A percentile compares a stretch with the other conserved stretches of the same genome.
phyloP scores from a whole-genome alignment of 208 protist species.

The Tetramitus jugosus region DNA sequence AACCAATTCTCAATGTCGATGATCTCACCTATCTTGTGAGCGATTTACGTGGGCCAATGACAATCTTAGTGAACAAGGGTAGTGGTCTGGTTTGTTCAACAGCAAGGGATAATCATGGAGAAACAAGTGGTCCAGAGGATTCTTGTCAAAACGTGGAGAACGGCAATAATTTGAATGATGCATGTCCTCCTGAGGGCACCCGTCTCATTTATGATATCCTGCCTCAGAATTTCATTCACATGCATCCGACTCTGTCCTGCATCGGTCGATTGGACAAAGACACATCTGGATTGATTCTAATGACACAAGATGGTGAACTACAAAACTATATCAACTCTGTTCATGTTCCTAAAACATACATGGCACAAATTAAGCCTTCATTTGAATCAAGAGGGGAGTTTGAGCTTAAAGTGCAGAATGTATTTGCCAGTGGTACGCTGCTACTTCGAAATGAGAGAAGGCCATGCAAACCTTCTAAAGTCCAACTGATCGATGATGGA shows the following conservation, averaged over 20 bases:
- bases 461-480: neutral
- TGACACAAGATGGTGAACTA: constrained; percentile 19
- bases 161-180: too few species aligned
- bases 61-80: too few species aligned
- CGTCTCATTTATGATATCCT: neutral
- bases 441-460: neutral
- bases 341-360: neutral
- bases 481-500: constrained; percentile 5
- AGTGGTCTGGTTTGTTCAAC: too few species aligned
- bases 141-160: too few species aligned
- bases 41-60: too few species aligned
- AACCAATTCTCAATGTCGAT: too few species aligned
- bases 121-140: too few species aligned
- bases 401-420: neutral
- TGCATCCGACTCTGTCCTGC: neutral
- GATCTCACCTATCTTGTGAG: too few species aligned
- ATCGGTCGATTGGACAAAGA: constrained; percentile 7
- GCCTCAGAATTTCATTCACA: neutral
- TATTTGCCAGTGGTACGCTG: neutral
- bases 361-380: neutral
- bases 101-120: too few species aligned
- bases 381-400: neutral
- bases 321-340: neutral
- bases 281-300: neutral
- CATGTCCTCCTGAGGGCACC: too few species aligned